Percentiles rank a stretch among this genome's conserved stretches.
These are phyloP conservation scores for Camillea tinctor DNA, from an alignment of 2,329 filamentous ascomycete genomes.

Conservation along the genomic window DNA sequence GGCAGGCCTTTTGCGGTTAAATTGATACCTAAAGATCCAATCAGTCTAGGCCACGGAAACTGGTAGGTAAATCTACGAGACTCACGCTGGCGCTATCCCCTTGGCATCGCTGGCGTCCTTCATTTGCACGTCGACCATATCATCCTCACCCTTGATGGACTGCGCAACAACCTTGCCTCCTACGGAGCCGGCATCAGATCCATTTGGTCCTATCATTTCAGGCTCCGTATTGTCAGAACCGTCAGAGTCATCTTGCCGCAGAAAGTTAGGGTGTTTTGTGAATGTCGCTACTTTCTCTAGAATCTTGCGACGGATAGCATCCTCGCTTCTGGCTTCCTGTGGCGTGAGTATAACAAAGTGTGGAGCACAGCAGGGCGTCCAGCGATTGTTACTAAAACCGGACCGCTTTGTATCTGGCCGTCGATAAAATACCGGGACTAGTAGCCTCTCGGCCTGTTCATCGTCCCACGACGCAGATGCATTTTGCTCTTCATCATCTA, in stretches of 20 bases:
- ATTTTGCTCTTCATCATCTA: conserved; percentile 42
- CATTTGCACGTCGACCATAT: conserved; percentile 88
- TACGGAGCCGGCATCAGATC: conserved; percentile 57
- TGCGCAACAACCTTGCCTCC: conserved; percentile 71
- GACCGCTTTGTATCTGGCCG: conserved; percentile 34
- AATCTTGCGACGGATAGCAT: conserved; percentile 76
- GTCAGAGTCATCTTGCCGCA: conserved; percentile 46
- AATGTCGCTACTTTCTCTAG: conserved; percentile 73
- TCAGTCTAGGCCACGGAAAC: conserved; percentile 10
- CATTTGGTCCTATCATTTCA: conserved; percentile 66
- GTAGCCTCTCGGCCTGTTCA: conserved; percentile 60
- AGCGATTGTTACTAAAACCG: conserved; percentile 36
- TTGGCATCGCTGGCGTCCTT: conserved; percentile 53
- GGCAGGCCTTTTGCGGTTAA: conserved; percentile 49
- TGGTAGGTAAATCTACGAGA: conserved; percentile 1
- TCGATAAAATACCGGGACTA: conserved; percentile 71
- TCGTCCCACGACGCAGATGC: conserved; percentile 50
- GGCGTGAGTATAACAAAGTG: conserved; percentile 74
- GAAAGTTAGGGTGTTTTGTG: conserved; percentile 67
- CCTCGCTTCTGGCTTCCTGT: conserved; percentile 66
- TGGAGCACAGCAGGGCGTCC: conserved; percentile 37
- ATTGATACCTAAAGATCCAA: conserved; percentile 40
- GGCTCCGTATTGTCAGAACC: conserved; percentile 59
- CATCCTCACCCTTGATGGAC: conserved; percentile 85
- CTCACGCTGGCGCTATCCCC: conserved; percentile 32